Evolutionary conservation across 768 basidiomycete genomes (phyloP).

Genomic region (Phaeotremella fagi): DNA sequence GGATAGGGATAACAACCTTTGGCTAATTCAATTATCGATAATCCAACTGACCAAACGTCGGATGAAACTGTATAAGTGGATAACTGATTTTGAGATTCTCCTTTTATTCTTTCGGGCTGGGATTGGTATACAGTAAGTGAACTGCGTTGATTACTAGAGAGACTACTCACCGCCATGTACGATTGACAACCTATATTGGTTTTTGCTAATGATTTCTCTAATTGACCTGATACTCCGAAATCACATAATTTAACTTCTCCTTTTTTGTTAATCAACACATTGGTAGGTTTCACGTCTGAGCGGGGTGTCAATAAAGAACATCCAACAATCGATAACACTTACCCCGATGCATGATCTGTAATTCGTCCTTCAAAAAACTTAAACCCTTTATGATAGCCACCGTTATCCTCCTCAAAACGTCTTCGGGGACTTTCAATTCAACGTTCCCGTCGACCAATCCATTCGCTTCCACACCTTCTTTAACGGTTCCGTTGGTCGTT

Average conservation of each 20-base stretch:
- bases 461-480: constrained; percentile 10
- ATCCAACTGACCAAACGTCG: constrained; percentile 91
- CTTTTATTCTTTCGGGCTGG: constrained; percentile 92
- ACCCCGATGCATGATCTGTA: constrained; percentile 79
- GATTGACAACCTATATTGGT: constrained; percentile 98
- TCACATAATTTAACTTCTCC: constrained; percentile 94
- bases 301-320: background rate
- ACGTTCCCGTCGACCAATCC: background rate
- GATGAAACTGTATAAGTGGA: constrained; percentile 93
- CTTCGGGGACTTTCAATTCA: constrained; percentile 53
- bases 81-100: constrained; percentile 78
- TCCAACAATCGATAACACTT: constrained; percentile 21
- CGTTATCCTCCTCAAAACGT: constrained; percentile 76
- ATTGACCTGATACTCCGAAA: constrained; percentile 97
- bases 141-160: background rate
- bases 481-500: constrained; percentile 5
- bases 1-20: constrained; percentile 89
- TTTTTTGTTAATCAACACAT: constrained; percentile 80
- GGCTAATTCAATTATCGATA: constrained; percentile 88
- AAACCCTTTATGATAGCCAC: constrained; percentile 79
- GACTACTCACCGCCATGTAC: constrained; percentile 84
- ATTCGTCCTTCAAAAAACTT: constrained; percentile 88
- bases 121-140: constrained; percentile 7
- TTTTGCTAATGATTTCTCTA: constrained; percentile 92
- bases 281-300: constrained; percentile 86